phyloP scores from a whole-genome alignment of 768 basidiomycete species.

The Suillus variegatus region DNA sequence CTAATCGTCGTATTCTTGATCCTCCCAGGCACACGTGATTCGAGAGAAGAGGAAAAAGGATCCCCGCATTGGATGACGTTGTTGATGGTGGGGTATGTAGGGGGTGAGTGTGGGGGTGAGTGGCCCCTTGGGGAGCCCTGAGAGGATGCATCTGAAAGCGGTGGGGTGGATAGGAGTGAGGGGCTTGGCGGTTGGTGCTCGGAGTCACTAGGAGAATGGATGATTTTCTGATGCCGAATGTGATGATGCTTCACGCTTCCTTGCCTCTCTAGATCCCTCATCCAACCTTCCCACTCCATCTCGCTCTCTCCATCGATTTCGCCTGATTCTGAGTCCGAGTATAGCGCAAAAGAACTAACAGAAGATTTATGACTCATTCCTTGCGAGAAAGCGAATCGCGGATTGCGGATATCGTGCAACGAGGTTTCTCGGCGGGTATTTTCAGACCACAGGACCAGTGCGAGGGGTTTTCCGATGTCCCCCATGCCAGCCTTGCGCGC shows the following conservation, averaged over 20 bases:
- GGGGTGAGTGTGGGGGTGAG: constrained; percentile 12
- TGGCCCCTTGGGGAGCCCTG: constrained; percentile 22
- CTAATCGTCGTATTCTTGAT: constrained; percentile 20
- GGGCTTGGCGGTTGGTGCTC: constrained; percentile 12
- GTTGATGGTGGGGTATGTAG: constrained; percentile 25
- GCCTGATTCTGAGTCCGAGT: constrained; percentile 34
- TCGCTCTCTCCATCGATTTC: constrained; percentile 50
- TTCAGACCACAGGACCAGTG: constrained; percentile 42
- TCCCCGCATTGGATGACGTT: constrained; percentile 19
- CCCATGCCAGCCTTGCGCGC: constrained; percentile 62
- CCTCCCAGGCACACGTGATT: constrained; percentile 8
- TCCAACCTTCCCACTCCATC: constrained; percentile 69
- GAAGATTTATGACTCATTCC: constrained; percentile 25
- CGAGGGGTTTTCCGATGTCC: constrained; percentile 55
- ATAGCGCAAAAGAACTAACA: constrained; percentile 5
- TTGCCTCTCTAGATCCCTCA: constrained; percentile 53
- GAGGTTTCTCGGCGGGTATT: constrained; percentile 19
- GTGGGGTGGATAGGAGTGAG: constrained; percentile 22
- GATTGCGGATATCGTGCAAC: constrained; percentile 22
- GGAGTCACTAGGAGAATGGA: constrained; percentile 7
- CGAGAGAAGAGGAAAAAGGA: constrained; percentile 6
- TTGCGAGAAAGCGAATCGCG: constrained; percentile 23
- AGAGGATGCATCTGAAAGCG: constrained; percentile 28
- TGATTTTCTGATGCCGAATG: constrained; percentile 2
- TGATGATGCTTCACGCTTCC: constrained; percentile 15